phyloP scores from a whole-genome alignment of 257 asterid species.

The Jasminum sambac region DNA sequence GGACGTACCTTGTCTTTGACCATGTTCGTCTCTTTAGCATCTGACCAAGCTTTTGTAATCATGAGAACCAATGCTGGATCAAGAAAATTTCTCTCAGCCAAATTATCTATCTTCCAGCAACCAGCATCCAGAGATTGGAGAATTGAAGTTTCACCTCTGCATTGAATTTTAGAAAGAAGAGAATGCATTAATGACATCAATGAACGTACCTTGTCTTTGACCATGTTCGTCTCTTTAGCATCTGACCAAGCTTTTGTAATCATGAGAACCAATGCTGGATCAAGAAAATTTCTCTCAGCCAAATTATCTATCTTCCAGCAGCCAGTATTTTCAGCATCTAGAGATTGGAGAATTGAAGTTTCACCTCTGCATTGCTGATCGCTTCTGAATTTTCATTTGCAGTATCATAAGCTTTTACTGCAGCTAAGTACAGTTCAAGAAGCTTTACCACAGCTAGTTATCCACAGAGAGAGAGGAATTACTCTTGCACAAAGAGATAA shows the following conservation, averaged over 20 bases:
- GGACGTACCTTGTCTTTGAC: no score
- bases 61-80: no score
- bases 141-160: no score
- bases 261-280: slow-evolving; percentile 91
- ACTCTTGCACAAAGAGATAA: slow-evolving; percentile 15
- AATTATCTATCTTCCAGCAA: slow-evolving; percentile 89
- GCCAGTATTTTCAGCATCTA: slow-evolving; percentile 88
- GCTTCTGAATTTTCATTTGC: slow-evolving; percentile 77
- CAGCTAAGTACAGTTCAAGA: slow-evolving; percentile 72
- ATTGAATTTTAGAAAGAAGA: no score
- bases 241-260: no score
- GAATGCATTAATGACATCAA: no score
- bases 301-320: slow-evolving; percentile 83
- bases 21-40: no score
- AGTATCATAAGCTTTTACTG: slow-evolving; percentile 76
- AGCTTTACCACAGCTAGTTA: slow-evolving; percentile 72
- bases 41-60: no score
- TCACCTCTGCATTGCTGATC: slow-evolving; percentile 73
- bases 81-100: slow-evolving; percentile 61
- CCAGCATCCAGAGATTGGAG: no score
- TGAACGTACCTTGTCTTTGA: no score
- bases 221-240: no score
- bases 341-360: no score
- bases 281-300: slow-evolving; percentile 84
- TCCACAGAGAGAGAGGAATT: slow-evolving; percentile 22